phyloP scores from a whole-genome alignment of 2,329 filamentous ascomycete genomes.

The Colletotrichum phormii region DNA sequence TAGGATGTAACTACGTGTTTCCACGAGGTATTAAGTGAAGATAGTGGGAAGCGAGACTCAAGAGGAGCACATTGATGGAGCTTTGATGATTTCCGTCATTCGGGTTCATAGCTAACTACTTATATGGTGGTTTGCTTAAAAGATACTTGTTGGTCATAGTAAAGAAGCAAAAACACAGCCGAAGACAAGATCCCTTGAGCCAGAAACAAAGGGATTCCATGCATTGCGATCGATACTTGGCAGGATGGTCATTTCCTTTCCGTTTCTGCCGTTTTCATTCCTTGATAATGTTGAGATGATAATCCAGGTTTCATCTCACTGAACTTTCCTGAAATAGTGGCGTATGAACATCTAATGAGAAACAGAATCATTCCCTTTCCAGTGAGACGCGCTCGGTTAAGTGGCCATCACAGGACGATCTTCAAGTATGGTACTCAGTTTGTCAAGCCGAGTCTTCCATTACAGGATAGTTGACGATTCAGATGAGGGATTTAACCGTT shows the following conservation, averaged over 20 bases:
- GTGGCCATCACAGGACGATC: no score
- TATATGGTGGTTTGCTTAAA: no score
- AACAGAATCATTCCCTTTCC: not conserved
- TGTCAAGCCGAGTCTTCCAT: no score
- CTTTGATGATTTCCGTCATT: no score
- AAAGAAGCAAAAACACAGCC: no score
- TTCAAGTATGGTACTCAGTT: no score
- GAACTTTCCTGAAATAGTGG: not conserved
- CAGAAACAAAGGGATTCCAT: not conserved
- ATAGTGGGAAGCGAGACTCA: not conserved
- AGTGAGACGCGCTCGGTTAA: not conserved
- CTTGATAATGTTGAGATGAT: not conserved
- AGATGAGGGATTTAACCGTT: no score
- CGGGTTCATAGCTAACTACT: no score
- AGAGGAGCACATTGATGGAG: no score
- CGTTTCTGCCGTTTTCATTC: not conserved
- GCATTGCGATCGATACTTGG: not conserved
- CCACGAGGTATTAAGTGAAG: not conserved
- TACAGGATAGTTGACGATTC: no score
- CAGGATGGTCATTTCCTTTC: not conserved
- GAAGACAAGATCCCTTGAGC: not conserved
- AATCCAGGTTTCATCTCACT: not conserved
- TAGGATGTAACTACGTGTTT: no score
- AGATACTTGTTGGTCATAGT: no score
- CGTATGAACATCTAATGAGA: not conserved